Evolutionary conservation across 441 rosid species (phyloP).

Genomic region (Pelargonium citronellum): DNA sequence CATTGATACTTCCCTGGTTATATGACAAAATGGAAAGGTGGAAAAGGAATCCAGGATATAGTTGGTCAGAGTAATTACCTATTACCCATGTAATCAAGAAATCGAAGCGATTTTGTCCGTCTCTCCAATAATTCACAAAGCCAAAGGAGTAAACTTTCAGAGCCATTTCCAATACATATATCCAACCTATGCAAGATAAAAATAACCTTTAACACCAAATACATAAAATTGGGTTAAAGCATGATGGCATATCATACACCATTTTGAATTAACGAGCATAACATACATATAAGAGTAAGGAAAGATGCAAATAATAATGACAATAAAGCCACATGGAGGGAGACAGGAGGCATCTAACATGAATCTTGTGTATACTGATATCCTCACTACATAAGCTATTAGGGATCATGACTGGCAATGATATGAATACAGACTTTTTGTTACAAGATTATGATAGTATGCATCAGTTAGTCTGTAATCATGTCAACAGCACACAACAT

Average conservation of each 20-base stretch:
- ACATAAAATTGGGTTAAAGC: neutral
- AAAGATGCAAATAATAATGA: neutral
- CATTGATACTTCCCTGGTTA: conserved; percentile 7
- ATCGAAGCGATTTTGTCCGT: conserved; percentile 93
- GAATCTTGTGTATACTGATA: neutral
- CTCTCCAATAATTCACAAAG: conserved; percentile 90
- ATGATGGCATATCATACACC: neutral
- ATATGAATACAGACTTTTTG: no score
- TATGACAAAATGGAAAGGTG: conserved; percentile 3
- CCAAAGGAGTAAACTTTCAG: conserved; percentile 80
- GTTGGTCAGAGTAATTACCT: conserved; percentile 40
- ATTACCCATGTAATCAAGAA: conserved; percentile 84
- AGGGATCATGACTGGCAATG: neutral
- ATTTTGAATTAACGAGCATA: no score
- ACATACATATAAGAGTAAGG: no score
- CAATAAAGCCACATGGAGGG: neutral
- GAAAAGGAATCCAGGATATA: neutral
- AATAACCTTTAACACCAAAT: conserved; percentile 18
- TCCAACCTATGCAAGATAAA: conserved; percentile 65
- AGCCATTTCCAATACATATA: conserved; percentile 94
- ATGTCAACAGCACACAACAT: no score
- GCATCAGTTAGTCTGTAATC: no score
- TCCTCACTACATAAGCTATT: neutral
- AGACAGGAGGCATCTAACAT: neutral
- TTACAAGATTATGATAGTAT: no score